These are phyloP conservation scores for Plasmodium yoelii DNA, from an alignment of 169 alveolate species.

Conservation along the genomic window DNA sequence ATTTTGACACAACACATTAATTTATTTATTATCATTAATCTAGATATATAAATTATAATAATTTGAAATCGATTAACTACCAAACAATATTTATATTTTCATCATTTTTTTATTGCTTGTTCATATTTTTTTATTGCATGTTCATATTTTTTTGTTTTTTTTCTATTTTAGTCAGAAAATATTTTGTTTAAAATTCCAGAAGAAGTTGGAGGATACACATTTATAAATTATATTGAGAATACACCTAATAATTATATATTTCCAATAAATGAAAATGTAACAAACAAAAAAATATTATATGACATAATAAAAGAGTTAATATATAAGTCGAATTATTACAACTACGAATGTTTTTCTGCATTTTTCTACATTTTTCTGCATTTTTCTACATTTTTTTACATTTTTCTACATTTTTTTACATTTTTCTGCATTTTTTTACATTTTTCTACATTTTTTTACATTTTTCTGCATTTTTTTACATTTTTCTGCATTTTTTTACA, in stretches of 20 bases:
- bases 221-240: constrained; percentile 53
- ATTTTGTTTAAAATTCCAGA: constrained; percentile 44
- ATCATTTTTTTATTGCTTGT: background rate
- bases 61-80: background rate
- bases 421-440: too few relatives aligned
- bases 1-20: background rate
- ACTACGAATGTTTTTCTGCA: too few relatives aligned
- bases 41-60: too few relatives aligned
- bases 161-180: constrained; percentile 27
- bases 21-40: too few relatives aligned
- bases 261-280: constrained; percentile 69
- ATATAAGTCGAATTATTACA: background rate
- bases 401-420: too few relatives aligned
- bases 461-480: background rate
- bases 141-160: constrained; percentile 3
- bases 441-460: too few relatives aligned
- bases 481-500: too few relatives aligned
- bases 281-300: background rate
- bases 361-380: too few relatives aligned
- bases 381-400: too few relatives aligned
- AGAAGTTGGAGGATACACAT: constrained; percentile 58
- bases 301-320: background rate
- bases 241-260: constrained; percentile 44
- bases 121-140: background rate
- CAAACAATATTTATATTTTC: background rate